A percentile compares a stretch with the other conserved stretches of the same genome.
Conservation (phyloP, 2,329 filamentous ascomycete genomes). For the Clonostachys chloroleuca region DNA sequence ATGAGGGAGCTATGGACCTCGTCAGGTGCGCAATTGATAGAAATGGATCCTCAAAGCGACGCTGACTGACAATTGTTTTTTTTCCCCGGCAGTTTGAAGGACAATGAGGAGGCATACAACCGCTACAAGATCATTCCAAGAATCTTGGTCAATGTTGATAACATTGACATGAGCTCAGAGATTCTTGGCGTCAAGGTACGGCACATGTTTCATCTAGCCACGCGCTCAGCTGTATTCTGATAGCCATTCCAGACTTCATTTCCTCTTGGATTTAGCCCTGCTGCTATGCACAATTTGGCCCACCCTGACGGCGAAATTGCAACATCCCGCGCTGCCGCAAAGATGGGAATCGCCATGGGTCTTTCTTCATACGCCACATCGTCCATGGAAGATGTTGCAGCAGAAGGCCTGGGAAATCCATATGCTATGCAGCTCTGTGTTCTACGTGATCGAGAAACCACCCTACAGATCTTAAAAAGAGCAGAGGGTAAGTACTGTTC, state of each 20-base stretch:
- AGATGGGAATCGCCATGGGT: constrained; percentile 17
- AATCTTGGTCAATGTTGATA: constrained; percentile 13
- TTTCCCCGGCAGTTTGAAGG: constrained; percentile 30
- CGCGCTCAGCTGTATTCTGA: no score
- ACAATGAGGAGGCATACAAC: constrained; percentile 48
- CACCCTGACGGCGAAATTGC: constrained; percentile 47
- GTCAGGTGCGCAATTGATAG: constrained; percentile 7
- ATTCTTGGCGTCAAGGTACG: constrained; percentile 22
- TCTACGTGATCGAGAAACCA: constrained; percentile 10
- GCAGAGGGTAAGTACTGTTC: constrained; percentile 7
- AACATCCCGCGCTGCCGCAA: constrained; percentile 33
- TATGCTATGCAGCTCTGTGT: constrained; percentile 16
- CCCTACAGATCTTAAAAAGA: constrained; percentile 10
- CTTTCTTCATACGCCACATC: constrained; percentile 13
- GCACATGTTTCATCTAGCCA: no score
- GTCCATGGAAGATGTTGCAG: constrained; percentile 12
- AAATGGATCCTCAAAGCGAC: neutral
- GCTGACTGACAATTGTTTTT: constrained; percentile 20
- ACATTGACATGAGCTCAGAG: constrained; percentile 9
- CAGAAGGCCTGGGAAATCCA: constrained; percentile 8
- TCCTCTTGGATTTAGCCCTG: constrained; percentile 48
- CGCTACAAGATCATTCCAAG: constrained; percentile 41
- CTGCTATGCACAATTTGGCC: constrained; percentile 49
- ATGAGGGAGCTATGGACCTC: constrained; percentile 49
- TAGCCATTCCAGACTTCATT: constrained; percentile 14